phyloP scores from a whole-genome alignment of 306 rosid species.

The Acmispon strigosus region DNA sequence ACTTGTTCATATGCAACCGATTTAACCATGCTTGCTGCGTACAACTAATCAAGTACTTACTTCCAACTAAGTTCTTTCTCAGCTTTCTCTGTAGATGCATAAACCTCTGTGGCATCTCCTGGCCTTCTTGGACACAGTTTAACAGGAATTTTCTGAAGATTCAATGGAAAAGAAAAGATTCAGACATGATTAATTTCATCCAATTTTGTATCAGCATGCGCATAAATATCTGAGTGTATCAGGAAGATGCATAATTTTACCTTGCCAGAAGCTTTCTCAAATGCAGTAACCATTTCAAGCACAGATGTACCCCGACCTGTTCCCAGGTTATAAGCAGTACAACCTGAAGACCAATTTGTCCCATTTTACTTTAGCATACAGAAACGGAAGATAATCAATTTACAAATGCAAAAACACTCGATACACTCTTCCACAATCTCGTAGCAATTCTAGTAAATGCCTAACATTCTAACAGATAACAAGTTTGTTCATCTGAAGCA shows the following conservation, averaged over 20 bases:
- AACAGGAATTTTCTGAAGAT: slow-evolving; percentile 63
- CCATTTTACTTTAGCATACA: slow-evolving; percentile 11
- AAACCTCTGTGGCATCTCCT: slow-evolving; percentile 90
- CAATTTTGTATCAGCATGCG: not conserved
- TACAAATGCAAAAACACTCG: not conserved
- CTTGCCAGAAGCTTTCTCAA: slow-evolving; percentile 85
- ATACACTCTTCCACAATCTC: not conserved
- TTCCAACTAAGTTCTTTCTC: slow-evolving; percentile 83
- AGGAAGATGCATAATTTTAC: slow-evolving; percentile 25
- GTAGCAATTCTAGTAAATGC: slow-evolving; percentile 12
- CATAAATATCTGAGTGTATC: not conserved
- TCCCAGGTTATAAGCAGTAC: slow-evolving; percentile 84
- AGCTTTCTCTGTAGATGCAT: slow-evolving; percentile 85
- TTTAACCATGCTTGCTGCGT: not conserved
- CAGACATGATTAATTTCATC: not conserved
- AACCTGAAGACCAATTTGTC: slow-evolving; percentile 47
- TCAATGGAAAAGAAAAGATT: not conserved
- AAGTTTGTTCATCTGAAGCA: not conserved
- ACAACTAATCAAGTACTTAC: slow-evolving; percentile 38
- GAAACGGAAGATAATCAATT: not conserved
- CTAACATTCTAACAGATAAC: not conserved
- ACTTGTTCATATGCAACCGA: not conserved
- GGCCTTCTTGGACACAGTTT: slow-evolving; percentile 76
- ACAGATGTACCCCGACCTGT: slow-evolving; percentile 91
- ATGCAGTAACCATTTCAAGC: slow-evolving; percentile 87